Conservation (phyloP, 1,284 basidiomycete species). For the Pholiota adiposa region DNA sequence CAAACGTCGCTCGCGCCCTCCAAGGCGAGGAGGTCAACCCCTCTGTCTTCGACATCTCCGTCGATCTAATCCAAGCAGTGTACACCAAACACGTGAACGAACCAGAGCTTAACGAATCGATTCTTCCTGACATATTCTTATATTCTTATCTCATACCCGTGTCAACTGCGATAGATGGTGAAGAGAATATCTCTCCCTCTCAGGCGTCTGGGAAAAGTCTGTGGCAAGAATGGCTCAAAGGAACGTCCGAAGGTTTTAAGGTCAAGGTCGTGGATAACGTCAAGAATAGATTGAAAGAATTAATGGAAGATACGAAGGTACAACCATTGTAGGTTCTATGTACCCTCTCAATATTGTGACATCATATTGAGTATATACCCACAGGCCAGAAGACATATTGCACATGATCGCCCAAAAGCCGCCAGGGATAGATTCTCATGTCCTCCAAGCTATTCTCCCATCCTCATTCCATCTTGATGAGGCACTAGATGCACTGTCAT, state of each 20-base stretch:
- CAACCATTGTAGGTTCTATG: conserved; percentile 40
- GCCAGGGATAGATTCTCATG: conserved; percentile 37
- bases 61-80: conserved; percentile 35
- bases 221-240: conserved; percentile 44
- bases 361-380: conserved; percentile 1
- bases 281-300: conserved; percentile 42
- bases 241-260: conserved; percentile 26
- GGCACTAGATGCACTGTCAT: conserved; percentile 50
- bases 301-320: conserved; percentile 48
- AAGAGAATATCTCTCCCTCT: conserved; percentile 15
- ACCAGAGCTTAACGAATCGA: conserved; percentile 9
- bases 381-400: conserved; percentile 55
- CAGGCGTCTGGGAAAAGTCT: conserved; percentile 34
- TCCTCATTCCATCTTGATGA: conserved; percentile 47
- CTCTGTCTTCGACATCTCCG: conserved; percentile 31
- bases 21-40: conserved; percentile 28
- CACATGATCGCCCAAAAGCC: conserved; percentile 34
- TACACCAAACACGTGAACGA: conserved; percentile 35
- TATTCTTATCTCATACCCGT: conserved; percentile 51
- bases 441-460: conserved; percentile 58
- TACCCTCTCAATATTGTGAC: background rate
- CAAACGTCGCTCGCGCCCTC: conserved; percentile 40
- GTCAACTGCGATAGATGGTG: conserved; percentile 25
- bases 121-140: conserved; percentile 49
- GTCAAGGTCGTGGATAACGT: conserved; percentile 36